Percentiles rank a stretch among this genome's conserved stretches.
Conservation (phyloP, 176 grass and related monocot species). For the Bromus sterilis region DNA sequence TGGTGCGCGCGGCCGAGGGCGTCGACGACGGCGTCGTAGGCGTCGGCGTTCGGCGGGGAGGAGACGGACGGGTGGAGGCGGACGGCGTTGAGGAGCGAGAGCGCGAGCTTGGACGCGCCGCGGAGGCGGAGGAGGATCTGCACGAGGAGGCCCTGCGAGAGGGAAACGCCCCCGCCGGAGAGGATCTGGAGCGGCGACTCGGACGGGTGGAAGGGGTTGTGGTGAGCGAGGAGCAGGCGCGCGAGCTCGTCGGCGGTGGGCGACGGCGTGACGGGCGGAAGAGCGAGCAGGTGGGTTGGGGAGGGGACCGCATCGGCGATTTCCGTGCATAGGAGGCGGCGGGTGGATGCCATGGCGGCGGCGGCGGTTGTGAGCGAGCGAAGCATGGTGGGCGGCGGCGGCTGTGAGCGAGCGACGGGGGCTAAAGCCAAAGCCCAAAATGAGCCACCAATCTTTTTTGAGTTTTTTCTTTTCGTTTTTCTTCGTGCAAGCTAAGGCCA, state of each 20-base stretch:
- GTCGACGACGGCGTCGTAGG: conserved; percentile 79
- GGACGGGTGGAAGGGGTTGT: conserved; percentile 75
- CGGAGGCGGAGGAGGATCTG: conserved; percentile 88
- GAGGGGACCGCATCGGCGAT: background rate
- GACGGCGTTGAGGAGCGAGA: conserved; percentile 63
- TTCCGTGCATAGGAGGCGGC: conserved; percentile 13
- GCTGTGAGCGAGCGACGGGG: background rate
- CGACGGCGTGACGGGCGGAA: conserved; percentile 33
- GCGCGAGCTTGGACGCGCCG: conserved; percentile 70
- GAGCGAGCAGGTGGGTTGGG: conserved; percentile 31
- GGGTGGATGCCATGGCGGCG: background rate
- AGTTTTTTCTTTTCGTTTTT: no score
- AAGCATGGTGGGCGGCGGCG: background rate
- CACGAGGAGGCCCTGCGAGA: conserved; percentile 42
- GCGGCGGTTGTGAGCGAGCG: background rate
- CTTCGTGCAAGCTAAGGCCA: no score
- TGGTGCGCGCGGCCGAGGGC: conserved; percentile 54
- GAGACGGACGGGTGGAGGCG: conserved; percentile 38
- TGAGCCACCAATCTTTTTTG: background rate
- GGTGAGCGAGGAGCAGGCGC: conserved; percentile 58
- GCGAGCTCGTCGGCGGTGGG: conserved; percentile 55
- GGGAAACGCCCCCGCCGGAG: conserved; percentile 36
- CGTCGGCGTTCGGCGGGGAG: conserved; percentile 15
- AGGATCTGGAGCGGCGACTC: conserved; percentile 74
- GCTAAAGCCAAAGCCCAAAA: background rate